A percentile compares a stretch with the other conserved stretches of the same genome.
Conservation (phyloP, 75 land plant genomes). For the Sequoia sempervirens region DNA sequence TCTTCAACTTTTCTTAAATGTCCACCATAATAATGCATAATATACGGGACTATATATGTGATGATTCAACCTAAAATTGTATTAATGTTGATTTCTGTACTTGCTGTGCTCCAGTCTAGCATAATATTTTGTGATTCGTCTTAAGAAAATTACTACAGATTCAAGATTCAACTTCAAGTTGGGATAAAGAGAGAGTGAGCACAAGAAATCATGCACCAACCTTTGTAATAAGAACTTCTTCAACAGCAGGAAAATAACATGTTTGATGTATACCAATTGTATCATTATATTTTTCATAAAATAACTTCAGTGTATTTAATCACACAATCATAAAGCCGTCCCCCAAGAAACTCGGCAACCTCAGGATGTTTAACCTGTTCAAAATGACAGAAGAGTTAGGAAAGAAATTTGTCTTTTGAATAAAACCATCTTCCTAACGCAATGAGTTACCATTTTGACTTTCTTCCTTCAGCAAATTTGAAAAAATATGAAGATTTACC, state of each 20-base stretch:
- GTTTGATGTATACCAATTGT: neutral
- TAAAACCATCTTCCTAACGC: neutral
- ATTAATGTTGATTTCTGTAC: neutral
- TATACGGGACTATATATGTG: neutral
- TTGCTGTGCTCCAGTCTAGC: neutral
- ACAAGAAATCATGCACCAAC: neutral
- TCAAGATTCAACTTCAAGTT: neutral
- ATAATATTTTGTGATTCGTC: neutral
- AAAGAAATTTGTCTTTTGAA: neutral
- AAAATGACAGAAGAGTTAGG: neutral
- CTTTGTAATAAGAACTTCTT: neutral
- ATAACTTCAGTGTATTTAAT: slow-evolving; percentile 70
- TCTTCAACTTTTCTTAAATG: neutral
- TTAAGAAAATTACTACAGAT: neutral
- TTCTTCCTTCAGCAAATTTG: neutral
- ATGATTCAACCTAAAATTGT: neutral
- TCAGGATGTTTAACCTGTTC: slow-evolving; percentile 91
- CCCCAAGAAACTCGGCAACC: slow-evolving; percentile 95
- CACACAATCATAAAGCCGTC: slow-evolving; percentile 90
- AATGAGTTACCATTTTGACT: neutral
- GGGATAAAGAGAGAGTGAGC: neutral
- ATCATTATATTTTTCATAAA: slow-evolving; percentile 1
- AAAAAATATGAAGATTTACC: neutral
- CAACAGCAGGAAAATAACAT: neutral
- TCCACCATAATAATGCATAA: neutral